These are phyloP conservation scores for Phyllachora maydis DNA, from an alignment of 2,329 filamentous ascomycete genomes.

Conservation along the genomic window DNA sequence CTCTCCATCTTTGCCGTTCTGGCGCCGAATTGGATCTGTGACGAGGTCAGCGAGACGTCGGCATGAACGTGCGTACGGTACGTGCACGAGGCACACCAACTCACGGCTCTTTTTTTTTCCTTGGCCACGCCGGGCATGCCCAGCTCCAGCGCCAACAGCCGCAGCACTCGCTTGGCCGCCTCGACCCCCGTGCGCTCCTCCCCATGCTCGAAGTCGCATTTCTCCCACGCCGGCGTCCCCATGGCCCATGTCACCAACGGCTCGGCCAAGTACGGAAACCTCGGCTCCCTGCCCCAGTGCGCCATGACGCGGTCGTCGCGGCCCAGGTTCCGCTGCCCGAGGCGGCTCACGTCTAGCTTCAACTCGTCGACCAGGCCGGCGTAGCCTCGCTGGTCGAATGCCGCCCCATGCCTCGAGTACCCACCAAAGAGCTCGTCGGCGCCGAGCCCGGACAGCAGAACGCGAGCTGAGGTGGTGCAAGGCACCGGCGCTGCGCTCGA, in stretches of 20 bases:
- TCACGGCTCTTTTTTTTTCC: constrained; percentile 85
- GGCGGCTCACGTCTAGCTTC: constrained; percentile 61
- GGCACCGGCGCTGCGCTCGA: constrained; percentile 5
- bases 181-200: constrained; percentile 28
- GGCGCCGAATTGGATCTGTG: constrained; percentile 62
- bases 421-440: constrained; percentile 94
- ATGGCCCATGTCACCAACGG: constrained; percentile 67
- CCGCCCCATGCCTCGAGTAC: constrained; percentile 65
- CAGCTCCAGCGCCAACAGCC: constrained; percentile 54
- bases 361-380: constrained; percentile 60
- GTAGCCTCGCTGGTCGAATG: constrained; percentile 51
- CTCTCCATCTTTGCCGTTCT: constrained; percentile 68
- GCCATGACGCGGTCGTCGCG: constrained; percentile 83
- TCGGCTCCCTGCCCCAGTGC: constrained; percentile 71
- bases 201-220: constrained; percentile 61
- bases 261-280: constrained; percentile 86
- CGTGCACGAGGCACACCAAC: constrained; percentile 14
- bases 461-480: constrained; percentile 54
- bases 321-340: constrained; percentile 87
- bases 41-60: constrained; percentile 2
- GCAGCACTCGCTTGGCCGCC: constrained; percentile 60
- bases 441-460: constrained; percentile 79
- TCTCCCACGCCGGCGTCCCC: constrained; percentile 52
- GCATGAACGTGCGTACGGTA: neutral
- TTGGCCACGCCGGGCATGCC: constrained; percentile 49